Conservation (phyloP, 768 basidiomycete genomes). For the Suillus subaureus region DNA sequence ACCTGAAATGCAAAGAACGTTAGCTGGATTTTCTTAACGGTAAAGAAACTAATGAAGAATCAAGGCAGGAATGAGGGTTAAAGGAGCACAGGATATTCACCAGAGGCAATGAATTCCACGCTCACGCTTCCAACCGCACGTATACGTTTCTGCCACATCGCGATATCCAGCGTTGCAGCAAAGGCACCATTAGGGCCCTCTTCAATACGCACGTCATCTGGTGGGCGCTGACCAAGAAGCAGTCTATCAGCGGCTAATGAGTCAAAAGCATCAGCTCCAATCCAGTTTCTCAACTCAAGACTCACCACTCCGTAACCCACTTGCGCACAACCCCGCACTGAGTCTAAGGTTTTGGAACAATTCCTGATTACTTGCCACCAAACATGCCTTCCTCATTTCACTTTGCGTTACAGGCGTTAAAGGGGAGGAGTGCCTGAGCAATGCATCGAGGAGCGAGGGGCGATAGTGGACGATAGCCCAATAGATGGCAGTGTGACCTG, state of each 20-base stretch:
- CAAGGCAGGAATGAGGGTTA: not conserved
- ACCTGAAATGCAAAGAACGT: slow-evolving; percentile 15
- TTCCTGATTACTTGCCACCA: slow-evolving; percentile 34
- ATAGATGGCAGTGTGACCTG: slow-evolving; percentile 31
- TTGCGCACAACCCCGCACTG: slow-evolving; percentile 14
- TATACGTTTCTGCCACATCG: slow-evolving; percentile 71
- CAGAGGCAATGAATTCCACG: slow-evolving; percentile 66
- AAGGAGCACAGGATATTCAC: slow-evolving; percentile 34
- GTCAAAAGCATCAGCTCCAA: not conserved
- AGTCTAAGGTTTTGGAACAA: slow-evolving; percentile 32
- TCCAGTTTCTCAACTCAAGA: not conserved
- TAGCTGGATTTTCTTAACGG: slow-evolving; percentile 36
- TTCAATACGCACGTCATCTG: slow-evolving; percentile 57
- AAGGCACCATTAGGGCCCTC: slow-evolving; percentile 51
- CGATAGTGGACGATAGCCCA: slow-evolving; percentile 39
- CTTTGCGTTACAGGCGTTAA: slow-evolving; percentile 45
- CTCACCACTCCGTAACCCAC: slow-evolving; percentile 27
- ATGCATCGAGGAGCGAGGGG: slow-evolving; percentile 44
- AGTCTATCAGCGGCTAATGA: slow-evolving; percentile 45
- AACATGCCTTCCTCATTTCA: slow-evolving; percentile 70
- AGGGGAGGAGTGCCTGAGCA: slow-evolving; percentile 54
- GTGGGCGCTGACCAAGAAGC: slow-evolving; percentile 40
- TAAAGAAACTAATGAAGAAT: not conserved
- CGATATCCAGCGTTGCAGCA: slow-evolving; percentile 50
- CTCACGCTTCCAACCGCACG: slow-evolving; percentile 54